These are phyloP conservation scores for Coemansia sp. DNA, from an alignment of 192 early-diverging fungal species.

Conservation along the genomic window DNA sequence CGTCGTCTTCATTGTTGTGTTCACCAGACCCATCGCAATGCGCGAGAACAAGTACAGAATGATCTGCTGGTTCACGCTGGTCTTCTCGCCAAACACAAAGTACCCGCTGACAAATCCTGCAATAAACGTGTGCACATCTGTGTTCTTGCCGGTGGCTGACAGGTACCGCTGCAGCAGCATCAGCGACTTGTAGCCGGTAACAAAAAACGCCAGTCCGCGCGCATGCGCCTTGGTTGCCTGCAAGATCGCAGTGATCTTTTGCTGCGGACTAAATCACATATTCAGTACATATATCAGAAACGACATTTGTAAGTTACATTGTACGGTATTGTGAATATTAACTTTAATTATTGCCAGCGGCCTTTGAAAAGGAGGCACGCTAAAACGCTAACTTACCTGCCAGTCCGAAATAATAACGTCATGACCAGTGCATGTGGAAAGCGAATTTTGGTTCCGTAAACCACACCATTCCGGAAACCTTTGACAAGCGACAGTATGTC, in stretches of 20 bases:
- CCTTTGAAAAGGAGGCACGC: too few relatives aligned
- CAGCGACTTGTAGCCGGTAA: constrained; percentile 91
- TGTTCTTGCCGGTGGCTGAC: constrained; percentile 69
- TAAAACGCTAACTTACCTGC: constrained; percentile 58
- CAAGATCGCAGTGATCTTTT: constrained; percentile 74
- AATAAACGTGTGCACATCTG: constrained; percentile 77
- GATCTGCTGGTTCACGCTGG: constrained; percentile 96
- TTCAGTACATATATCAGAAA: neutral
- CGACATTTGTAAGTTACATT: neutral
- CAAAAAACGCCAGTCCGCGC: constrained; percentile 85
- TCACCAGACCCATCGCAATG: constrained; percentile 82
- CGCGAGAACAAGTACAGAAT: constrained; percentile 92
- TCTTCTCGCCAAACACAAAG: constrained; percentile 93
- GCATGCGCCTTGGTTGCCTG: constrained; percentile 88
- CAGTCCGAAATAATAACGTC: constrained; percentile 90
- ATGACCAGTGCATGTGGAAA: constrained; percentile 97
- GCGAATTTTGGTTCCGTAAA: constrained; percentile 94
- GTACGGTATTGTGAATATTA: neutral
- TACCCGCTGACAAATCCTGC: constrained; percentile 91
- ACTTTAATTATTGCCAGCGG: neutral
- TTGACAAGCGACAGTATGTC: constrained; percentile 83
- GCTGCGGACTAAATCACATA: constrained; percentile 60
- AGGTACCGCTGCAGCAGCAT: constrained; percentile 74
- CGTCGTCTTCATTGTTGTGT: constrained; percentile 70
- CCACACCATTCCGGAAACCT: constrained; percentile 90